Evolutionary conservation across 2,329 filamentous ascomycete species (phyloP), one percentile per base, ranked within the genome.

Genomic region (Bipolaris victoriae): DNA sequence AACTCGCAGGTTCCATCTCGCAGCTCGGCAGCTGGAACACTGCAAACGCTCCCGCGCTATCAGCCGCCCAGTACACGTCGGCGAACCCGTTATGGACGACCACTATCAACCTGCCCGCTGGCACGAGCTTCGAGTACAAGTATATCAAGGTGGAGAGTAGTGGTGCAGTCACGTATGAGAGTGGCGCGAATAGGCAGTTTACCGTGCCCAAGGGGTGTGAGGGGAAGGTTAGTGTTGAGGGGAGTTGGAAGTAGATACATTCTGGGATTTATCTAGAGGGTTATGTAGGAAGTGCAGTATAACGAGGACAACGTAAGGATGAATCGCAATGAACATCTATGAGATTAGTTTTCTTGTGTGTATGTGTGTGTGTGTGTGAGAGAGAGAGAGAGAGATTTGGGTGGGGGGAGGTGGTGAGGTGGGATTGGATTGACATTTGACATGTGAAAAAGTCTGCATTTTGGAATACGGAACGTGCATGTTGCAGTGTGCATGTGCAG

Each of bases 131-230:
- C n/a, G 74, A 64, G 50, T 84, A 83, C 61, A 77, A 76, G 61
- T 84, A 81, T 61, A 77, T 79, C 24, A 71, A 76, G 22, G 72
- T 80, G 58, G 75, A 82, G 64, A 76, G 81, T 59, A 81, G 76
- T 58, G 76, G 75, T 1, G 73, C 79, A 53, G 77, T 76, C 31
- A 77, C 82, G 7, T 81, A 78, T 59, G 82, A 84, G 74, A 73
- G 70, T 7, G 68, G 65, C 10, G 60, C 61, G 0, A 82, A 82
- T 55, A 65, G 81, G 11, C 78, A 73, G 3, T 69, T 83, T 7
- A 72, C 71, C 3, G 71, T 73, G 11, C 65, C 67, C 9, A 66
- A 51, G 37, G 61, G 62, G 3, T 71, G 70, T 40, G 58, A 60
- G 13, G 61, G 59, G 31, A 57, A 54, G 13, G 60, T 52, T 1